Conservation (phyloP, 768 basidiomycete genomes). For the Phlebiopsis flavidoalba region DNA sequence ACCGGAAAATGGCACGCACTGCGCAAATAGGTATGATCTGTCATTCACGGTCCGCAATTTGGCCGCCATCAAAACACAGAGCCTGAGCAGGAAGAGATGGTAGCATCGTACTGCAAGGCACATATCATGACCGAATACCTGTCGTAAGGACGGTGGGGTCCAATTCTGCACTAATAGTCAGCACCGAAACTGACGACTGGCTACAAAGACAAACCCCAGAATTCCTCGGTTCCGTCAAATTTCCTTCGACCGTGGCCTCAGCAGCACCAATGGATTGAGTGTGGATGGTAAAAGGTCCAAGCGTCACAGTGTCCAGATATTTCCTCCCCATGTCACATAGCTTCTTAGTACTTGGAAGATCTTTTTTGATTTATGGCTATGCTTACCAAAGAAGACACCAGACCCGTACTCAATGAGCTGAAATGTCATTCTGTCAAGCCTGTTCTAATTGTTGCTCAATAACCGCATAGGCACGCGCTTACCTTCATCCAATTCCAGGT, state of each 20-base stretch:
- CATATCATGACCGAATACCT: conserved; percentile 24
- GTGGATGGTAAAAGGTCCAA: conserved; percentile 33
- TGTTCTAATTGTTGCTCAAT: too few species aligned
- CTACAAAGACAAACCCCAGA: conserved; percentile 1
- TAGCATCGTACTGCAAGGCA: too few species aligned
- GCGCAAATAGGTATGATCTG: conserved; percentile 3
- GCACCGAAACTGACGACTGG: background rate
- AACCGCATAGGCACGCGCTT: background rate
- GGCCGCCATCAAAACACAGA: conserved; percentile 27
- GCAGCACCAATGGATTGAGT: conserved; percentile 9
- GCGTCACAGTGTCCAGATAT: conserved; percentile 33
- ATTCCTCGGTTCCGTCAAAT: conserved; percentile 12
- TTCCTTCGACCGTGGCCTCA: background rate
- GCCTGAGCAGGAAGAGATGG: too few species aligned
- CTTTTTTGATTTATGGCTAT: conserved; percentile 7
- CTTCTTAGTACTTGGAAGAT: too few species aligned
- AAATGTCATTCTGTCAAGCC: too few species aligned
- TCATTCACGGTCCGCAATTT: background rate
- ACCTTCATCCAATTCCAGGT: background rate
- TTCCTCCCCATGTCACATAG: background rate
- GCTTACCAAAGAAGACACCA: conserved; percentile 4
- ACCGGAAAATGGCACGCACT: background rate
- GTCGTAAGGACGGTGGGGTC: conserved; percentile 51
- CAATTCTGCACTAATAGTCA: conserved; percentile 33
- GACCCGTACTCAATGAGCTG: conserved; percentile 17